Evolutionary conservation across 352 stramenopile genomes (phyloP), one percentile per base, ranked within the genome.

Genomic region (Globisporangium nagaii): DNA sequence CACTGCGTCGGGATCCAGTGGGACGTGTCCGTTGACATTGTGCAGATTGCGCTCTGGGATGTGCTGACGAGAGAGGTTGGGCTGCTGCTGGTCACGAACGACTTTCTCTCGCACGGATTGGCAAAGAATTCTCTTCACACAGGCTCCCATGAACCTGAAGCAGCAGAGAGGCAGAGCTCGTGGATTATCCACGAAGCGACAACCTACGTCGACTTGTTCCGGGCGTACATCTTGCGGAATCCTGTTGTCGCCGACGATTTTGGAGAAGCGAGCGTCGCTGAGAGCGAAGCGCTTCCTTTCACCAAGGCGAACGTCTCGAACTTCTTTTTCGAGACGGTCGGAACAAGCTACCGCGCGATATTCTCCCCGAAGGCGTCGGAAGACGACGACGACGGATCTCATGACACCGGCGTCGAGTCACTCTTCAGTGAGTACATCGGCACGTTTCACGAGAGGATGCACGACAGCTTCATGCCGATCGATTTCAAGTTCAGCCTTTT

Each of bases 31-130:
- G 7, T 91, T 5, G 78, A 79, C 27, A 41, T 66, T 13, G 43
- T 85, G 2, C 80, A 91, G 49, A 54, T 89, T 11, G 66, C 66
- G 3, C 88, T 79, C 76, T 91, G 80, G 80, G 80, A 91, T 41
- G 65, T 60, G 9, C 55, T 66, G 36, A 85, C 66, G 0, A 80
- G 86, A 53, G 72, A 88, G 0, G 62, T 66, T 2, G 73, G 63
- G 0, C 63, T 88, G 28, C 61, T 90, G 7, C 39, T 82, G 0
- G 56, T 88, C 28, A 50, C 51, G 1, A 78, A 74, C 27, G 78
- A 88, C 35, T 60, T 86, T 22, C 59, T 88, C 0, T 83, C 80
- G 0, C 80, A 88, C 37, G 80, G 80, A 11, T 46, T 75, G 1
- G 53, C 68, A 2, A 44, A 68, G 17, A 55, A 56, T 9, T 36